Evolutionary conservation across 257 asterid species (phyloP).

Genomic region (Verbena officinalis): DNA sequence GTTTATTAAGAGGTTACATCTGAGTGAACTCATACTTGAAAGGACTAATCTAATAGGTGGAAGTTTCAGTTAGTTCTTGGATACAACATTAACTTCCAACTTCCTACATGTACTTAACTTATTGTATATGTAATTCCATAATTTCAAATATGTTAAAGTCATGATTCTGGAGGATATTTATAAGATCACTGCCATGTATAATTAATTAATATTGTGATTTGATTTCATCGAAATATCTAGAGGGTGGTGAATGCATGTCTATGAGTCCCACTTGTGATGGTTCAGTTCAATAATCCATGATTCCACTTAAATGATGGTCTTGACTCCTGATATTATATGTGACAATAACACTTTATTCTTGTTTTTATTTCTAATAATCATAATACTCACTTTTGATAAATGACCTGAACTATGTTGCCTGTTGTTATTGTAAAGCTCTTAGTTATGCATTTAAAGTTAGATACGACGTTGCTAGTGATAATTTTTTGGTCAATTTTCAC

Average conservation of each 20-base stretch:
- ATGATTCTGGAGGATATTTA: too few species aligned
- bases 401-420: conserved; percentile 13
- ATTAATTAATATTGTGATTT: conserved; percentile 21
- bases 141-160: too few species aligned
- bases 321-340: conserved; percentile 13
- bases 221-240: conserved; percentile 22
- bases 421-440: conserved; percentile 12
- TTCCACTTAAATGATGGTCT: conserved; percentile 23
- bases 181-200: too few species aligned
- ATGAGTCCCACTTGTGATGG: conserved; percentile 22
- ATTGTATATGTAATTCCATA: too few species aligned
- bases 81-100: not conserved
- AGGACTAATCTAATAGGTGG: not conserved
- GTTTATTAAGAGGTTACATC: not conserved
- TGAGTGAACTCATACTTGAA: not conserved
- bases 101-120: not conserved
- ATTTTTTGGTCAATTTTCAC: not conserved
- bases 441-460: conserved; percentile 11
- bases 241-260: conserved; percentile 24
- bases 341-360: conserved; percentile 1
- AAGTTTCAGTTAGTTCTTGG: not conserved
- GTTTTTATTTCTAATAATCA: not conserved
- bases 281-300: conserved; percentile 18
- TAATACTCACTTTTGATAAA: conserved; percentile 2
- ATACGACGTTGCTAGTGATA: not conserved